A percentile compares a stretch with the other conserved stretches of the same genome.
phyloP scores from a whole-genome alignment of 2,329 filamentous ascomycete species.

The Mycosphaerella sp. region DNA sequence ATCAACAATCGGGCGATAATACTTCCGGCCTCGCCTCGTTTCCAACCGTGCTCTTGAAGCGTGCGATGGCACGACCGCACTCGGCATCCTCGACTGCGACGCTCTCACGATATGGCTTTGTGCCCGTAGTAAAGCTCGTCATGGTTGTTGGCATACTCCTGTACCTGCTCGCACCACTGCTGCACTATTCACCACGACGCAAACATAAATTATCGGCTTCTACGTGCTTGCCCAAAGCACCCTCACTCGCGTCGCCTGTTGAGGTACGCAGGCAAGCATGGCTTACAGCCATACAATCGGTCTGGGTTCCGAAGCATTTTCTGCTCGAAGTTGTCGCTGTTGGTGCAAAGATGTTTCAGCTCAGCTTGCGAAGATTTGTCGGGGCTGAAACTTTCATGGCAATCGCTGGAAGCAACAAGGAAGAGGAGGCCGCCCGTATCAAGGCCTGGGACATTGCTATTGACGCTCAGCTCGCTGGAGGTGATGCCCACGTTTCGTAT shows the following conservation, averaged over 20 bases:
- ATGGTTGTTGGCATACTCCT: slow-evolving; percentile 49
- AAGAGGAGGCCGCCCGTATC: slow-evolving; percentile 77
- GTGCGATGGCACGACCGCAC: slow-evolving; percentile 19
- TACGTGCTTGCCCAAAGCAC: slow-evolving; percentile 46
- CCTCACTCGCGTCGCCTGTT: slow-evolving; percentile 73
- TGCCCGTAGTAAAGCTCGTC: slow-evolving; percentile 47
- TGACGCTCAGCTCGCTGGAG: slow-evolving; percentile 85
- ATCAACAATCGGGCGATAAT: slow-evolving; percentile 51
- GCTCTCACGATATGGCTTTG: slow-evolving; percentile 25
- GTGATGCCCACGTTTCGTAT: slow-evolving; percentile 82
- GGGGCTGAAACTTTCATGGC: slow-evolving; percentile 71
- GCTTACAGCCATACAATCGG: slow-evolving; percentile 86
- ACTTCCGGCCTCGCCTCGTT: slow-evolving; percentile 39
- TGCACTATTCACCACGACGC: slow-evolving; percentile 52
- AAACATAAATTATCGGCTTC: slow-evolving; percentile 40
- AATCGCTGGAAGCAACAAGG: slow-evolving; percentile 71
- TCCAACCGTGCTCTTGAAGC: slow-evolving; percentile 35
- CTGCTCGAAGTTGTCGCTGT: slow-evolving; percentile 78
- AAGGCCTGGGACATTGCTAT: slow-evolving; percentile 92
- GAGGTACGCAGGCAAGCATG: slow-evolving; percentile 82
- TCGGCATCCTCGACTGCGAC: slow-evolving; percentile 18
- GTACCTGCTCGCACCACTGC: slow-evolving; percentile 52
- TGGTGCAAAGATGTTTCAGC: slow-evolving; percentile 71
- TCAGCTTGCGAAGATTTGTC: slow-evolving; percentile 69
- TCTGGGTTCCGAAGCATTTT: slow-evolving; percentile 86